These are phyloP conservation scores for Moesziomyces sp. DNA, from an alignment of 1,284 basidiomycete genomes.

Conservation along the genomic window DNA sequence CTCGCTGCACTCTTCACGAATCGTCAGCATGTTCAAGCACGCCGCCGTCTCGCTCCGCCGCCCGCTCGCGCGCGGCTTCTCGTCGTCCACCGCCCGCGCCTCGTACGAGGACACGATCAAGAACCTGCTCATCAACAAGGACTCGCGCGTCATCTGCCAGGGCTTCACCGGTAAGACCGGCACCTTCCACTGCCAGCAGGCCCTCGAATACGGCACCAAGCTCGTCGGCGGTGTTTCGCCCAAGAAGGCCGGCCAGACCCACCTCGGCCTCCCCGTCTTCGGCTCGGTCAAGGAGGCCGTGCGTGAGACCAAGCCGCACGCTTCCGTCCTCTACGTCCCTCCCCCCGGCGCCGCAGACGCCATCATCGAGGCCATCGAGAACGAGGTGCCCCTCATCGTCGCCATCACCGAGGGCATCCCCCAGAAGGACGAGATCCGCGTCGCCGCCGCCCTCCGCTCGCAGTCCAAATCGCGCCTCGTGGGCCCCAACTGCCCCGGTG, in stretches of 20 bases:
- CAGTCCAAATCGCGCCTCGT: slow-evolving; percentile 91
- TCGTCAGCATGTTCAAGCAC: slow-evolving; percentile 45
- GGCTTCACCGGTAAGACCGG: slow-evolving; percentile 85
- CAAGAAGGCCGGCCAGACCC: slow-evolving; percentile 94
- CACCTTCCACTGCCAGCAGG: slow-evolving; percentile 96
- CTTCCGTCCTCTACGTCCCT: slow-evolving; percentile 66
- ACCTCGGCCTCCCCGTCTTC: slow-evolving; percentile 94
- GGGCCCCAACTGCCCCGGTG: slow-evolving; percentile 93
- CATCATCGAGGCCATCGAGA: slow-evolving; percentile 67
- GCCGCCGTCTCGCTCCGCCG: slow-evolving; percentile 30
- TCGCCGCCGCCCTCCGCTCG: slow-evolving; percentile 90
- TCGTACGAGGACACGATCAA: slow-evolving; percentile 86
- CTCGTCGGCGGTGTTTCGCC: slow-evolving; percentile 98
- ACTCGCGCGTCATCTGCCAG: slow-evolving; percentile 74
- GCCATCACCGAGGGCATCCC: slow-evolving; percentile 68
- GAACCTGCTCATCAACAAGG: slow-evolving; percentile 91
- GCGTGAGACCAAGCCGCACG: slow-evolving; percentile 62
- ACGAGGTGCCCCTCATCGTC: slow-evolving; percentile 65
- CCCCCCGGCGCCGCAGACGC: slow-evolving; percentile 66
- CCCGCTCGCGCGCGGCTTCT: slow-evolving; percentile 44
- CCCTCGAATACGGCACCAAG: slow-evolving; percentile 91
- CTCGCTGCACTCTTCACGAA: slow-evolving; percentile 5
- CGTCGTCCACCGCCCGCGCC: slow-evolving; percentile 51
- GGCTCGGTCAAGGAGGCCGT: slow-evolving; percentile 85
- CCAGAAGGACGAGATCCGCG: slow-evolving; percentile 70